Base-by-base conservation (phyloP, 2,329 filamentous ascomycete species). In the Fusarium veterinarium region DNA sequence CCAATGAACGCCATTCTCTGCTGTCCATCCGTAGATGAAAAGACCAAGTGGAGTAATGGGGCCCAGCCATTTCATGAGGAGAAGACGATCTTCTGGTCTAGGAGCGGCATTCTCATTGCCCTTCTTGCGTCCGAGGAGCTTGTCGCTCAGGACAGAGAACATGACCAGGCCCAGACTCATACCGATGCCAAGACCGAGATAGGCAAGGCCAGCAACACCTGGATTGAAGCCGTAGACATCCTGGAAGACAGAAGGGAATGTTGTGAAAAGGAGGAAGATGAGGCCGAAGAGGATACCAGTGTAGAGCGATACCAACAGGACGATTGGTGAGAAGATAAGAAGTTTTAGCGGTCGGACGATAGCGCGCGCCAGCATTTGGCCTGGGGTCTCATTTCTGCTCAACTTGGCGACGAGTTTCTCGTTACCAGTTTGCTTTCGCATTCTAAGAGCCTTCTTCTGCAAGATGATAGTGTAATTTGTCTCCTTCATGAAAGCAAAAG, bases 1-100 rank as follows among this genome's bases (percentile, higher is more conserved):
- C 87, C 88, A 91, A 74, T 89, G 86, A 0, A 83, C 80, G 2
- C 83, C 75, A 44, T 84, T 82, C 33, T 90, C 81, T 0, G 87
- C 85, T 4, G 84, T 81, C 89, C 89, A 91, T 42, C 89, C 89
- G 76, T 91, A 91, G 77, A 86, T 84, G 68, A 90, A 85, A 0
- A 91, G 81, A 0, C 87, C 85, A 5, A 85, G 71, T 0, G 89
- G 88, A 2, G 90, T 84, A 40, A 89, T 81, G 5, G 89, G 73
- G 0, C 84, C 83, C 3, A 87, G 87, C 17, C 87, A 81, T 58
- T 90, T 85, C 82, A 91, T 88, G 0, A 87, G 82, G 0, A 88
- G 86, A 0, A 89, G 79, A 1, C 87, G 83, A 69, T 84, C 84
- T 68, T 89, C 87, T 1, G 87, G 85, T 8, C 49, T 59, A 2